Conservation (phyloP, 108 stramenopile genomes). For the Schizochytrium sp. region DNA sequence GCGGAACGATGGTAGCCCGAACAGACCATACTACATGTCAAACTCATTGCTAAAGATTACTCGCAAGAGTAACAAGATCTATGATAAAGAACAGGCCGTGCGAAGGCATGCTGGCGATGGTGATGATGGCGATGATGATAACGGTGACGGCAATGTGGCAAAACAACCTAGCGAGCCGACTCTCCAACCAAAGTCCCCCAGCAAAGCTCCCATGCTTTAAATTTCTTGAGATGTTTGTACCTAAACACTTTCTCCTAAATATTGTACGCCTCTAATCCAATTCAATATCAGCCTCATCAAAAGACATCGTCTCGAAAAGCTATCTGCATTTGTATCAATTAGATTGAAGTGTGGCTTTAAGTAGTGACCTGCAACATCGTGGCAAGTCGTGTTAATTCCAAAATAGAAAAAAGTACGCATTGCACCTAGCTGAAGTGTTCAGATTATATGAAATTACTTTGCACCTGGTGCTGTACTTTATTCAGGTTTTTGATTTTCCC, state of each 20-base stretch:
- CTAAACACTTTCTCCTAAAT: too few relatives aligned
- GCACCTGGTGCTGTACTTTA: too few relatives aligned
- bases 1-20: conserved; percentile 15
- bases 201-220: conserved; percentile 20
- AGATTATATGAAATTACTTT: too few relatives aligned
- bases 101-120: not conserved
- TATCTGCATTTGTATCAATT: not conserved
- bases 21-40: conserved; percentile 56
- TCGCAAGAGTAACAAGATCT: conserved; percentile 55
- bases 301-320: not conserved
- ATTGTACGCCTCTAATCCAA: too few relatives aligned
- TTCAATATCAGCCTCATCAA: not conserved
- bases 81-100: conserved; percentile 41
- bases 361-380: too few relatives aligned
- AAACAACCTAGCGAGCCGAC: conserved; percentile 15
- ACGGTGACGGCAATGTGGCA: not conserved
- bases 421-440: too few relatives aligned
- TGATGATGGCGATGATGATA: conserved; percentile 28
- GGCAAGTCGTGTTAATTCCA: too few relatives aligned
- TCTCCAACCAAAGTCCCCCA: conserved; percentile 23
- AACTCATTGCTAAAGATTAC: conserved; percentile 7
- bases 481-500: too few relatives aligned
- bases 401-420: too few relatives aligned
- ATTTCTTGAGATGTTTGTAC: not conserved
- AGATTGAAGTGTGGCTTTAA: too few relatives aligned